phyloP scores from a whole-genome alignment of 331 rosid species.

The Malus hybrid region DNA sequence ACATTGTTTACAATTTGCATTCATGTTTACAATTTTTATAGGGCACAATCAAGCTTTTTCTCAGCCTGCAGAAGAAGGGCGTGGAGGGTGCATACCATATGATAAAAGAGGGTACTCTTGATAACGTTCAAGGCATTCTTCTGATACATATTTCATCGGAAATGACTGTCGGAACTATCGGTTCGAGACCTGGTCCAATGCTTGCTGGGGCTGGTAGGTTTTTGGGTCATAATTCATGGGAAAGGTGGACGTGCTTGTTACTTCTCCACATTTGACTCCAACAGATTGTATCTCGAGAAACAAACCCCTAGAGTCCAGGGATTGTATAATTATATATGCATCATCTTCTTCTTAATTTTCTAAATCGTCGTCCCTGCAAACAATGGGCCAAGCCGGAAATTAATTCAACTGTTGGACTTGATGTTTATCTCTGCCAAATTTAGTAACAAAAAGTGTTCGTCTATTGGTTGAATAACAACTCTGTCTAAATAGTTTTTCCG shows the following conservation, averaged over 20 bases:
- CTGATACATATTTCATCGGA: constrained; percentile 37
- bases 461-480: too few species aligned
- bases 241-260: constrained; percentile 30
- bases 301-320: constrained; percentile 43
- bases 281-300: constrained; percentile 47
- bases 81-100: constrained; percentile 49
- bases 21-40: neutral
- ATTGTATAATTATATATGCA: constrained; percentile 6
- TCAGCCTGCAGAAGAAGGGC: constrained; percentile 58
- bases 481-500: too few species aligned
- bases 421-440: too few species aligned
- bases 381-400: too few species aligned
- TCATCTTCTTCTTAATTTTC: neutral
- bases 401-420: too few species aligned
- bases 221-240: constrained; percentile 26
- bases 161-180: constrained; percentile 24
- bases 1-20: neutral
- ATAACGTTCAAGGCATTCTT: constrained; percentile 37
- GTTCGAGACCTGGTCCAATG: constrained; percentile 45
- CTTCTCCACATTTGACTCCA: constrained; percentile 40
- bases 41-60: constrained; percentile 61
- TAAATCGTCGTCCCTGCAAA: neutral
- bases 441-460: too few species aligned
- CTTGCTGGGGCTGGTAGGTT: constrained; percentile 43
- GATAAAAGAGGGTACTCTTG: constrained; percentile 41